These are phyloP conservation scores for Metschnikowia borealis DNA, from an alignment of 805 yeast genomes.

Conservation along the genomic window DNA sequence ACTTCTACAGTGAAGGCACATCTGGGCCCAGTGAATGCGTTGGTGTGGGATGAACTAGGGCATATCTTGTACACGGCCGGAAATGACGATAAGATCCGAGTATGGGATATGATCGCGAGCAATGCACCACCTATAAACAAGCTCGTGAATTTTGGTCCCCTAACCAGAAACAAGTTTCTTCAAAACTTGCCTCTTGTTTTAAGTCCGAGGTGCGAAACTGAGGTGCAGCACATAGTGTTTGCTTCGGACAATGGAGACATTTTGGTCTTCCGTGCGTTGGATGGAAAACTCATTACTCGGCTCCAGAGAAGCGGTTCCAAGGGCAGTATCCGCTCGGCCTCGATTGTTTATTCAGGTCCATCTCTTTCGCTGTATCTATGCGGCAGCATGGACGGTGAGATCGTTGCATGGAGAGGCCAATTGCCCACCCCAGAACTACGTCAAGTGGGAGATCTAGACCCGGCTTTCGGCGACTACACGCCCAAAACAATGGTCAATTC, in stretches of 20 bases:
- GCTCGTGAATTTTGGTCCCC: constrained; percentile 72
- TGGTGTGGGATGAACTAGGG: constrained; percentile 71
- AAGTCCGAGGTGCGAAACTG: constrained; percentile 50
- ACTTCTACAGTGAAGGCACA: constrained; percentile 58
- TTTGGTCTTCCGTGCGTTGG: constrained; percentile 50
- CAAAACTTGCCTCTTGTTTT: constrained; percentile 50
- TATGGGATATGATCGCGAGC: constrained; percentile 61
- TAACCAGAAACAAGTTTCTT: constrained; percentile 58
- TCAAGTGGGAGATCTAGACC: background rate
- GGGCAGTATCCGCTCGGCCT: constrained; percentile 43
- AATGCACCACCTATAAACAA: constrained; percentile 49
- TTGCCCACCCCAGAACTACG: constrained; percentile 1
- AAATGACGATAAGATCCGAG: constrained; percentile 71
- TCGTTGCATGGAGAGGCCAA: constrained; percentile 47
- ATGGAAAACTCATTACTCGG: constrained; percentile 61
- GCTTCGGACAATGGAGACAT: constrained; percentile 78
- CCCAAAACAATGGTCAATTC: background rate
- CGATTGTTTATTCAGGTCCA: constrained; percentile 48
- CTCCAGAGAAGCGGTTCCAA: constrained; percentile 44
- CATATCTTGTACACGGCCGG: constrained; percentile 62
- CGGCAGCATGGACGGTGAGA: constrained; percentile 67
- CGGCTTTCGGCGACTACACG: background rate
- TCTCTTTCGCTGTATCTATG: constrained; percentile 46
- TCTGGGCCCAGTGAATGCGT: constrained; percentile 71
- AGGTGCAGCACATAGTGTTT: constrained; percentile 54